phyloP scores from a whole-genome alignment of 768 basidiomycete genomes.

The Rhodotorula sphaerocarpa region DNA sequence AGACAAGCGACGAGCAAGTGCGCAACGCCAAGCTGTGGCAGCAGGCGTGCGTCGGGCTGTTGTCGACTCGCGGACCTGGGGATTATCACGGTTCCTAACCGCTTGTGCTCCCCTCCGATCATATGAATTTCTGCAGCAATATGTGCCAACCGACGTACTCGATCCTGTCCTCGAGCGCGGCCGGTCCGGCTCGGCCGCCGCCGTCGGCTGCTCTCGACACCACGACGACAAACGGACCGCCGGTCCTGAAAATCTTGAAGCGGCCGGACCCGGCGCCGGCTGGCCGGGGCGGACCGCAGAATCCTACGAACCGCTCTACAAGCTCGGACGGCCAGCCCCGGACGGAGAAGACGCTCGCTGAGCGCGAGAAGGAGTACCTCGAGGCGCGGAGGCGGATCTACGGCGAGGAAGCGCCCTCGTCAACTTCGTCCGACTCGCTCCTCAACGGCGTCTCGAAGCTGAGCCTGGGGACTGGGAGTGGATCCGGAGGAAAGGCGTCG shows the following conservation, averaged over 20 bases:
- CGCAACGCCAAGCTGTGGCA: slow-evolving; percentile 14
- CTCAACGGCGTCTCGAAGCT: not conserved
- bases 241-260: slow-evolving; percentile 20
- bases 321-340: not conserved
- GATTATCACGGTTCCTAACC: not conserved
- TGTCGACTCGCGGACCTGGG: not conserved
- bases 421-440: not conserved
- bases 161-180: slow-evolving; percentile 8
- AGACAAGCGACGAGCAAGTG: not conserved
- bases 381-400: slow-evolving; percentile 25
- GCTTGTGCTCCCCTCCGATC: no score
- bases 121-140: slow-evolving; percentile 9
- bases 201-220: slow-evolving; percentile 13
- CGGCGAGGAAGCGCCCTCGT: slow-evolving; percentile 7
- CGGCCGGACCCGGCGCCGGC: not conserved
- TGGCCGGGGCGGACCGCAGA: no score
- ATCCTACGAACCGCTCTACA: no score
- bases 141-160: slow-evolving; percentile 4
- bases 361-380: slow-evolving; percentile 18
- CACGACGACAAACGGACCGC: slow-evolving; percentile 17
- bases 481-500: no score
- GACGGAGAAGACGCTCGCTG: slow-evolving; percentile 11
- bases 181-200: not conserved
- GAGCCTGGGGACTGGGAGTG: not conserved
- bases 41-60: slow-evolving; percentile 7